Percentiles rank a stretch among this genome's conserved stretches.
Evolutionary conservation across 2,329 filamentous ascomycete genomes (phyloP).

Genomic region (Penicillium sp.): DNA sequence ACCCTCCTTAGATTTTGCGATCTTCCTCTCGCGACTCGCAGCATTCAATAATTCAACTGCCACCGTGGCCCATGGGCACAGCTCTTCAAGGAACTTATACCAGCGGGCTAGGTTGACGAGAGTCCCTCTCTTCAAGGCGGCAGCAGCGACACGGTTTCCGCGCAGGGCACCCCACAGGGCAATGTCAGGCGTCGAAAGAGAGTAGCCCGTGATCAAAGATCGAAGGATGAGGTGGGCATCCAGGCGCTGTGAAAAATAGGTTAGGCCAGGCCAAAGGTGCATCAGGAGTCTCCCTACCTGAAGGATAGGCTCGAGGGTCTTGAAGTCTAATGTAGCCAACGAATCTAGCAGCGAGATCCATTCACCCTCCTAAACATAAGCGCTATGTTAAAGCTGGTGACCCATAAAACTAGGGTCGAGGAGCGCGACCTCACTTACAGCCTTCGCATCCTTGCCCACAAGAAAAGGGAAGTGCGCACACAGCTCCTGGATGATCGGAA

Average conservation of each 20-base stretch:
- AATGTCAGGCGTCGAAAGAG: conserved; percentile 70
- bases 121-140: conserved; percentile 73
- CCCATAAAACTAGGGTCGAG: not conserved
- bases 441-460: conserved; percentile 36
- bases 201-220: conserved; percentile 80
- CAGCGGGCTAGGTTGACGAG: conserved; percentile 77
- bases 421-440: conserved; percentile 24
- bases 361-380: conserved; percentile 43
- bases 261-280: no score
- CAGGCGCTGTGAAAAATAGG: conserved; percentile 69
- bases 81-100: conserved; percentile 82
- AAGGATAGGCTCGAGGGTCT: conserved; percentile 72
- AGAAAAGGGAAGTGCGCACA: conserved; percentile 37
- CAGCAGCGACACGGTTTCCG: conserved; percentile 77
- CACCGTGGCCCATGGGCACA: conserved; percentile 70
- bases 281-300: no score
- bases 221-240: conserved; percentile 85
- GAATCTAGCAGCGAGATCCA: conserved; percentile 56
- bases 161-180: conserved; percentile 81
- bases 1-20: conserved; percentile 68
- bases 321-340: conserved; percentile 67
- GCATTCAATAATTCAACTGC: conserved; percentile 69
- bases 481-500: conserved; percentile 34
- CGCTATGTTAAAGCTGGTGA: conserved; percentile 6
- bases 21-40: conserved; percentile 66